Base-by-base conservation (phyloP, 2,329 filamentous ascomycete genomes). In the Elsinoe fawcettii region DNA sequence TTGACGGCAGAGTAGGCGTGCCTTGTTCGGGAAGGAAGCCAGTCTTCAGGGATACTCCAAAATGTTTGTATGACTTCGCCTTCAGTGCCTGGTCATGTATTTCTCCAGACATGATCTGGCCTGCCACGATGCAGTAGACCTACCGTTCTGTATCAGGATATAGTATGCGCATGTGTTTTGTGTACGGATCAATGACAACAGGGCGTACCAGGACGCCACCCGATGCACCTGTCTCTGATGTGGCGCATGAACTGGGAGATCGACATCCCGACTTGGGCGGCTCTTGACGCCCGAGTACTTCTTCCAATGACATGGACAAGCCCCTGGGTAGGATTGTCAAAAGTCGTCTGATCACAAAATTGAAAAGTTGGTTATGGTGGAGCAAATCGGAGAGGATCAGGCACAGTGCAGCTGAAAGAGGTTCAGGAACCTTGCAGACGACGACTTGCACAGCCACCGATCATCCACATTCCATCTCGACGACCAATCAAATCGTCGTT, bases 171-270 rank as follows among this genome's bases (percentile, higher is more conserved):
- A 23, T 46, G 20, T 23, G 12, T 46, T 25, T 8, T 27, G 9
- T 25, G 41, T 46, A 14, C 20, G 41, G n/a, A 46, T 18, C 9
- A 46, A 25, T 46, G 41, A 46, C 11, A 7, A 46, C 20, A 46
- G 41, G 41, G 41, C 41, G 39, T 43, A 18, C 16, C 6, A 43
- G 39, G 39, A 18, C 39, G 41, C 23, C 20, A 18, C 20, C 20
- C 11, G 16, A 30, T 25, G 49, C 20, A 39, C 32, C 8, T 53
- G 34, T 46, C 16, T 53, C 30, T n/a, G 20, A 9, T 53, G 49
- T 53, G 49, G 49, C 49, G 30, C 49, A 53, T 53, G 32, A 7
- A 6, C 20, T 53, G 49, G 49, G 34, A 53, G 49, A 53, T 53
- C 34, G 16, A 39, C 32, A 7, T 9, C 32, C 49, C 30, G 20